A percentile compares a stretch with the other conserved stretches of the same genome.
Conservation (phyloP, 176 grass and related monocot genomes). For the Carex myosuroides region DNA sequence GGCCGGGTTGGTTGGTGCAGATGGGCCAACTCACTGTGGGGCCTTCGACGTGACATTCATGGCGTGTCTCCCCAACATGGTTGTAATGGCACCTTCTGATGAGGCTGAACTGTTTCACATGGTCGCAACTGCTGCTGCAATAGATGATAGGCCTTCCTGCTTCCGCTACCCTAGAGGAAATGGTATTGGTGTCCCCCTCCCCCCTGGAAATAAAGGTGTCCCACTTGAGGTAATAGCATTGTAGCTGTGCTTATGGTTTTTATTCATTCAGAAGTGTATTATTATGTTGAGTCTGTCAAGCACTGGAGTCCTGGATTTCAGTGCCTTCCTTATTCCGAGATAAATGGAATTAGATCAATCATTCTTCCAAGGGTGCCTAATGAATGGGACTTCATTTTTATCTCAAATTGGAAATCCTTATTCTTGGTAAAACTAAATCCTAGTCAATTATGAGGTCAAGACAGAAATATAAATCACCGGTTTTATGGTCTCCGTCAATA, state of each 20-base stretch:
- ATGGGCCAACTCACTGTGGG: constrained; percentile 85
- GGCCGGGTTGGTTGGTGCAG: constrained; percentile 83
- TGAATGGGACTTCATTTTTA: background rate
- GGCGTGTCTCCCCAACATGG: constrained; percentile 96
- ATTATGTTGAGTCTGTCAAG: background rate
- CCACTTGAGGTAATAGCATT: constrained; percentile 52
- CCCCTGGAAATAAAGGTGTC: constrained; percentile 69
- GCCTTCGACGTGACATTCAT: constrained; percentile 94
- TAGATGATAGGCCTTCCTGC: constrained; percentile 81
- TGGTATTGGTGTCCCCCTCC: constrained; percentile 61
- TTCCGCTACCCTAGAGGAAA: constrained; percentile 90
- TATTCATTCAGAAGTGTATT: background rate
- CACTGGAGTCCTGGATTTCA: background rate
- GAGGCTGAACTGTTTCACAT: constrained; percentile 96
- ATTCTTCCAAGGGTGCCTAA: background rate
- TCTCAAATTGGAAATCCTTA: background rate
- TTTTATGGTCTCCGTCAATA: background rate
- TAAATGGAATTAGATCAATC: background rate
- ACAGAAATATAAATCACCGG: background rate
- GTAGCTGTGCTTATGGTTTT: background rate
- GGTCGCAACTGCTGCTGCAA: constrained; percentile 88
- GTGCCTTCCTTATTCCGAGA: background rate
- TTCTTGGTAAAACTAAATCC: background rate
- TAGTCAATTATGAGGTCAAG: background rate
- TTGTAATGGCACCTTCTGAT: constrained; percentile 94